Base-by-base conservation (phyloP, 768 basidiomycete species). In the Pholiota conissans region DNA sequence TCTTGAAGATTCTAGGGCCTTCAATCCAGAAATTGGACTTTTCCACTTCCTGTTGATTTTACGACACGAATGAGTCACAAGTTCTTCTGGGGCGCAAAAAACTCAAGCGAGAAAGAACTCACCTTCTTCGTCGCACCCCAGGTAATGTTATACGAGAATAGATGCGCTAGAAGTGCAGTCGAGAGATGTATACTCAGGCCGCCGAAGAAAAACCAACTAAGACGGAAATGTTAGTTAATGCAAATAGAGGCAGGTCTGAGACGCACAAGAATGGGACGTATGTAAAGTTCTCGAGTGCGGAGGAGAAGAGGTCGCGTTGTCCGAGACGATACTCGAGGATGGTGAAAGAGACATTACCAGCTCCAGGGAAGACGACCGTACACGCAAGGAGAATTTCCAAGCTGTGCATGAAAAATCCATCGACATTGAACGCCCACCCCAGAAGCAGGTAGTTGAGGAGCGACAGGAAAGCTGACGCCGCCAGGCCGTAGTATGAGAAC, bases 21-120 rank as follows among this genome's bases (percentile, higher is more conserved):
- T 96, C 93, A 55, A 89, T 83, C 83, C 90, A 94, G 78, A 96
- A 94, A 69, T 94, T 95, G 5, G 89, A 91, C 48, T 84, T 80
- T 71, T 94, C 88, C 37, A 95, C 91, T 71, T 91, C 90, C 82
- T 93, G 37, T 53, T n/a, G n/a, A n/a, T n/a, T n/a, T 6, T 34
- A 46, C 24, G 6, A 42, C 49, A 51, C 50, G 40, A 34, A 54
- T 47, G n/a, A n/a, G n/a, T n/a, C n/a, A n/a, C n/a, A 18, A 14
- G 32, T 16, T 16, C 7, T 37, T 10, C n/a, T 22, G 18, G n/a
- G n/a, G n/a, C n/a, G n/a, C n/a, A n/a, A n/a, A n/a, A n/a, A n/a
- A 34, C 7, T 24, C 5, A 30, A 16, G 39, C 50, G 16, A 16
- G 26, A 22, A 20, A 54, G 24, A 20, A 55, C 61, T 13, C 39